Evolutionary conservation across 2,329 filamentous ascomycete genomes (phyloP), one percentile per base, ranked within the genome.

Genomic region (Pseudogymnoascus sp.): DNA sequence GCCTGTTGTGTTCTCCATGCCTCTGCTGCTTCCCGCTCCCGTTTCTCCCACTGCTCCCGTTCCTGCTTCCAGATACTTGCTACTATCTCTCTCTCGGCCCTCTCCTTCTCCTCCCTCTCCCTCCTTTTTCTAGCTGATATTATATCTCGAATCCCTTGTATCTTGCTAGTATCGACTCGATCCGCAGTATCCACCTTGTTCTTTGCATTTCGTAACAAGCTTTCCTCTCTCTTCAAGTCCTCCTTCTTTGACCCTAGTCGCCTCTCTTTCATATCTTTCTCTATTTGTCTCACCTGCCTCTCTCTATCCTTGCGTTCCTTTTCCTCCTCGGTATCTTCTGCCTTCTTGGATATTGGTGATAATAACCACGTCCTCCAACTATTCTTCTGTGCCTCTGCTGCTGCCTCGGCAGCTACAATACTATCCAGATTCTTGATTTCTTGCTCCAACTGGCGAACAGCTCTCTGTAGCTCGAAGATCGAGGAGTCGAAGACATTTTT

Each of bases 261-360:
- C 34, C 66, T 62, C 64, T 72, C 68, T 62, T 73, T 74, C 61
- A 72, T 64, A 58, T 70, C 65, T 60, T 67, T 72, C 60, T 68
- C 66, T 45, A 70, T 65, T 45, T 61, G 66, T 52, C 71, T 69
- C 64, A 71, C 67, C 61, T 70, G 67, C 28, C 65, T 69, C 21
- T 63, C 61, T 26, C 65, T 69, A 34, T 69, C 69, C 59, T 72
- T 73, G 2, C 58, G 63, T 60, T 59, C 67, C 59, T 70, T 74
- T 45, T 70, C 68, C 15, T 72, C 68, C n/a, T 72, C 70, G 1
- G 10, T 71, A 1, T 71, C 68, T 57, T 65, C 63, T 39, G 26
- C 21, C 61, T 64, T 65, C 58, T 69, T 71, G 60, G 64, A 68
- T 52, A 73, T 58, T 21, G 65, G 63, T 26, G 69, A 71, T 23